Base-by-base conservation (phyloP, 1,139 yeast species). In the Geotrichum fermentans region DNA sequence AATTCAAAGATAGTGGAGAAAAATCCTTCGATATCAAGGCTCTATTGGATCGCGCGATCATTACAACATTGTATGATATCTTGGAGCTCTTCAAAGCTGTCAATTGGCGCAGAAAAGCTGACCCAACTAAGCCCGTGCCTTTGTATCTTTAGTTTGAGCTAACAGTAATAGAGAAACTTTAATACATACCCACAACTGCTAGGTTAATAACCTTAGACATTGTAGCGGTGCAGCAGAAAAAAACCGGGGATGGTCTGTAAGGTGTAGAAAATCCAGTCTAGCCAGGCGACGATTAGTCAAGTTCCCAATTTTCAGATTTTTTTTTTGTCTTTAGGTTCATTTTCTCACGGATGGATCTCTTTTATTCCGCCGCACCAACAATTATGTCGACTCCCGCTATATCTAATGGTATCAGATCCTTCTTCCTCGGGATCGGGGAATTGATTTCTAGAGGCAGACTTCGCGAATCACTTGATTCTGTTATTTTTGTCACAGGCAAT, bases 51-150 rank as follows among this genome's bases (percentile, higher is more conserved):
- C 87, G 82, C 45, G 96, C 89, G 54, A 92, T 77, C 58, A 86
- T 77, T 43, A 92, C 80, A 32, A 92, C 84, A 59, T 88, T 84
- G 73, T 82, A 88, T 22, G 62, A 52, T 40, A 66, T 61, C 30
- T 64, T 55, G n/a, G 61, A 36, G 35, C 65, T 58, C 39, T 73
- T 71, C 58, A 84, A 75, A 38, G 72, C 61, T 21, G 68, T 64
- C 58, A 90, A 74, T 70, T 84, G 94, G 61, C 79, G 79, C 68
- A 92, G 73, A 70, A 88, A 88, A 47, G 96, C 89, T 33, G 94
- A 77, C 52, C 99, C 99, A 54, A 92, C 97, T 47, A 89, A 92
- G 59, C 97, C 97, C 45, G 96, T 82, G 52, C 89, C 89, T 69
- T 17, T 6, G n/a, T 8, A 32, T 51, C 40, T 5, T 38, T 3